Evolutionary conservation across 495 filamentous ascomycete genomes (phyloP).

Genomic region (Daldinia caldariorum): DNA sequence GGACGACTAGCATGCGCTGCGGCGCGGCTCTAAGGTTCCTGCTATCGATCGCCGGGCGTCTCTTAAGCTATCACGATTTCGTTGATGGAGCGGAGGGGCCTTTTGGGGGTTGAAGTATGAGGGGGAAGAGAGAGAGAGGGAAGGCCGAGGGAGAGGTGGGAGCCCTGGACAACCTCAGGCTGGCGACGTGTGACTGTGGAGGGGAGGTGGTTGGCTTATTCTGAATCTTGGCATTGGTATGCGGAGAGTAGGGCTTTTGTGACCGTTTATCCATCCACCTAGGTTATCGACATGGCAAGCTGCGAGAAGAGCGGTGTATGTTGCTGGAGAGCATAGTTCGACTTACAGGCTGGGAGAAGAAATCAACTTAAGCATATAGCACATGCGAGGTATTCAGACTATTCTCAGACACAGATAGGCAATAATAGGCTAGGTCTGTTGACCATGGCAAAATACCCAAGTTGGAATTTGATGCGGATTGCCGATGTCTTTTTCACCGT

Average conservation of each 20-base stretch:
- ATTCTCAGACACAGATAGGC: not conserved
- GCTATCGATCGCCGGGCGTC: not conserved
- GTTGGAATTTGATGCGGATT: not conserved
- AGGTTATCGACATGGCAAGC: not conserved
- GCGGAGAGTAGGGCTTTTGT: not conserved
- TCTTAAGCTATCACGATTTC: not conserved
- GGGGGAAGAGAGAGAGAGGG: not conserved
- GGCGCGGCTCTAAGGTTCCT: constrained; percentile 4
- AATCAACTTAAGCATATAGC: no score
- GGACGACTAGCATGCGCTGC: constrained; percentile 60
- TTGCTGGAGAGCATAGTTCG: not conserved
- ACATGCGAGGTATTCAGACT: not conserved
- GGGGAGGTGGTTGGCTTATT: not conserved
- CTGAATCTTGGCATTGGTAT: not conserved
- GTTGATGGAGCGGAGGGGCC: not conserved
- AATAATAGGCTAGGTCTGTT: not conserved
- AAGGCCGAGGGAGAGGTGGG: not conserved
- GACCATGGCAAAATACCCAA: not conserved
- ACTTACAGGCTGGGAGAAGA: no score
- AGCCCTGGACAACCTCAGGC: not conserved
- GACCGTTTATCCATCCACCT: not conserved
- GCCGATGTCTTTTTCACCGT: not conserved
- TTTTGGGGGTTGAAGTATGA: not conserved
- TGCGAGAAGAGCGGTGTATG: not conserved
- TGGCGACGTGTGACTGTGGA: not conserved